These are phyloP conservation scores for Geotrichum ghanense DNA, from an alignment of 805 yeast genomes.

Conservation along the genomic window DNA sequence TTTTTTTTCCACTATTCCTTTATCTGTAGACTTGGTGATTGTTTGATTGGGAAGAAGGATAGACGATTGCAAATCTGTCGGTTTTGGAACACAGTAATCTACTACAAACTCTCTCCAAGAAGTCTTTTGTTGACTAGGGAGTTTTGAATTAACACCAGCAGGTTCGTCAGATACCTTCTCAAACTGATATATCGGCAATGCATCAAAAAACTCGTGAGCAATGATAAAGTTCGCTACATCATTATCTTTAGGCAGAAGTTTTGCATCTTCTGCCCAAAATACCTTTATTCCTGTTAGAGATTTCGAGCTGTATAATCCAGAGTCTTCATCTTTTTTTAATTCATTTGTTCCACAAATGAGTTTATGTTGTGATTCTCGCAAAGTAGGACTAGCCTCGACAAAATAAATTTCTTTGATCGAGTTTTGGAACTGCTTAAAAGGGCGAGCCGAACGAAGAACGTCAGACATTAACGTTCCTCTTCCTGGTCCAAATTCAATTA, in stretches of 20 bases:
- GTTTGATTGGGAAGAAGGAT: constrained; percentile 18
- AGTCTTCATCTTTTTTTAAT: constrained; percentile 19
- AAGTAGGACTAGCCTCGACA: constrained; percentile 62
- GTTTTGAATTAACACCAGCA: constrained; percentile 12
- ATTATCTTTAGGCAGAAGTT: constrained; percentile 24
- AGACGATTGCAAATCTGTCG: constrained; percentile 9
- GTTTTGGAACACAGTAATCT: constrained; percentile 32
- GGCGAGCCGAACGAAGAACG: constrained; percentile 29
- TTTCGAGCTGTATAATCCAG: constrained; percentile 24
- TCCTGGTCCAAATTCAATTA: constrained; percentile 81
- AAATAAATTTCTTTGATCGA: constrained; percentile 32
- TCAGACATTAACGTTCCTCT: constrained; percentile 70
- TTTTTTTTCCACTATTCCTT: constrained; percentile 4
- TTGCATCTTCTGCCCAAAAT: constrained; percentile 24
- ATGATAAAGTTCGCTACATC: constrained; percentile 45
- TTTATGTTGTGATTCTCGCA: constrained; percentile 44
- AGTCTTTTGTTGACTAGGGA: constrained; percentile 29
- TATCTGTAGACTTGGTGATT: constrained; percentile 3
- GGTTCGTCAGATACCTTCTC: constrained; percentile 19
- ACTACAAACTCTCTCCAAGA: constrained; percentile 79
- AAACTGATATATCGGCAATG: constrained; percentile 67
- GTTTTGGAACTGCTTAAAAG: constrained; percentile 26
- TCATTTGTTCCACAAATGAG: constrained; percentile 31
- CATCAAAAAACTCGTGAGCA: constrained; percentile 85
- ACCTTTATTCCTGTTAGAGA: constrained; percentile 44